These are phyloP conservation scores for Fusarium tricinctum DNA, from an alignment of 2,329 filamentous ascomycete species.

Conservation along the genomic window DNA sequence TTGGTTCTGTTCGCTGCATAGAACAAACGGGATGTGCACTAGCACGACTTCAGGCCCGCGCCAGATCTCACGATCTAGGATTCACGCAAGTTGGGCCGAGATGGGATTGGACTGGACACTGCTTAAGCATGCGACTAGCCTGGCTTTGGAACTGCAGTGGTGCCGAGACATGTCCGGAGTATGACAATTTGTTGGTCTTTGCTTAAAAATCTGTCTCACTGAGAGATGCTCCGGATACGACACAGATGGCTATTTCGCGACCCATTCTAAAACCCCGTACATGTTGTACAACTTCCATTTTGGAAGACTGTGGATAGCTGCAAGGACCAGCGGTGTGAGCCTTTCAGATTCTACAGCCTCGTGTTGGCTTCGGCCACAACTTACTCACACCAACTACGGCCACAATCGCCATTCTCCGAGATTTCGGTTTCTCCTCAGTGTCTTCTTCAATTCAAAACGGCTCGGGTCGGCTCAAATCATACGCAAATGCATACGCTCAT, in stretches of 20 bases:
- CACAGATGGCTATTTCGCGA: conserved; percentile 22
- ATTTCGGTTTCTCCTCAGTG: background rate
- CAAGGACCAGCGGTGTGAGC: conserved; percentile 18
- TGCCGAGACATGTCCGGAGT: conserved; percentile 43
- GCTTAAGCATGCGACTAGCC: conserved; percentile 29
- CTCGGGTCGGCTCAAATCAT: conserved; percentile 26
- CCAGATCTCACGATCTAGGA: conserved; percentile 47
- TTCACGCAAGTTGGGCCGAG: conserved; percentile 40
- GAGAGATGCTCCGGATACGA: conserved; percentile 1
- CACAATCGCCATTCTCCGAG: background rate
- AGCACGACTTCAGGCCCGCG: conserved; percentile 35
- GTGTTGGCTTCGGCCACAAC: conserved; percentile 14
- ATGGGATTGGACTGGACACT: conserved; percentile 24
- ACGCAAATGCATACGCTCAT: conserved; percentile 7
- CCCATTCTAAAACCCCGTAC: conserved; percentile 18
- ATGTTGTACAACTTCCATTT: conserved; percentile 34
- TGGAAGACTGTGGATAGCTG: conserved; percentile 29
- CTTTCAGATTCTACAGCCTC: conserved; percentile 10
- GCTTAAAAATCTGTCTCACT: conserved; percentile 17
- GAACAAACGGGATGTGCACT: conserved; percentile 38
- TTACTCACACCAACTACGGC: conserved; percentile 7
- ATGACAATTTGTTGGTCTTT: conserved; percentile 18
- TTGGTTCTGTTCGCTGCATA: conserved; percentile 30
- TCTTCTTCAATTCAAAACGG: conserved; percentile 1
- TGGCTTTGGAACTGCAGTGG: conserved; percentile 27